A percentile compares a stretch with the other conserved stretches of the same genome.
These are phyloP conservation scores for Aspergillus sparsus DNA, from an alignment of 495 filamentous ascomycete species.

Conservation along the genomic window DNA sequence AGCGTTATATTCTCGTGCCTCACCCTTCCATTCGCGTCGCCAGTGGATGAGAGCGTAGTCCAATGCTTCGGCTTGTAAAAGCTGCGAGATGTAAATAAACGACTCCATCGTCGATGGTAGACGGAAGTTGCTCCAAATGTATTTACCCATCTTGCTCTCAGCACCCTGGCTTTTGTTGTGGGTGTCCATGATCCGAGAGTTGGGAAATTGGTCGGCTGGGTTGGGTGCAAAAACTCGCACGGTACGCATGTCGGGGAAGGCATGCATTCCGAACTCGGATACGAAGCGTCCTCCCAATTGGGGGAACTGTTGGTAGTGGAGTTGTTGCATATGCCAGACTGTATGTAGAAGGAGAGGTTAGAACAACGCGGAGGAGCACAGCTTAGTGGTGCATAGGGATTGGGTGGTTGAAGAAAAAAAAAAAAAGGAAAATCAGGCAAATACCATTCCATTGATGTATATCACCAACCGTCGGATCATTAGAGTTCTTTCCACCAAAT, in stretches of 20 bases:
- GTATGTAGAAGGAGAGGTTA: neutral
- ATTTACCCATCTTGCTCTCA: conserved; percentile 6
- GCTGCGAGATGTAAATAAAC: conserved; percentile 3
- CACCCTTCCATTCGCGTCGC: conserved; percentile 5
- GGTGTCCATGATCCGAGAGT: conserved; percentile 6
- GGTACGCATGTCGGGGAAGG: neutral
- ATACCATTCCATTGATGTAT: conserved; percentile 12
- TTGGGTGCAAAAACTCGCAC: neutral
- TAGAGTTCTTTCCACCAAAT: conserved; percentile 8
- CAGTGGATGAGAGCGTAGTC: conserved; percentile 7
- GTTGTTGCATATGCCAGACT: conserved; percentile 7
- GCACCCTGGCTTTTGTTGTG: conserved; percentile 8
- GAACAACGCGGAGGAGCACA: no score
- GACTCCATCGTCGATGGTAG: conserved; percentile 4
- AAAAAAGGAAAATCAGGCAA: neutral
- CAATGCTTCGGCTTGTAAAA: conserved; percentile 2
- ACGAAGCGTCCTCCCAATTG: conserved; percentile 1
- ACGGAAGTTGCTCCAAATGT: conserved; percentile 8
- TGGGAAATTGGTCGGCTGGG: neutral
- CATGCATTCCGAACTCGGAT: conserved; percentile 6
- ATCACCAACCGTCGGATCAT: conserved; percentile 2
- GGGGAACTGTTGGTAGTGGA: conserved; percentile 9
- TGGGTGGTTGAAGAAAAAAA: neutral
- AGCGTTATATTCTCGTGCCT: neutral
- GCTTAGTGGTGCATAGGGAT: neutral